A percentile compares a stretch with the other conserved stretches of the same genome.
These are phyloP conservation scores for Peronospora destructor DNA, from an alignment of 352 stramenopile genomes.

Conservation along the genomic window DNA sequence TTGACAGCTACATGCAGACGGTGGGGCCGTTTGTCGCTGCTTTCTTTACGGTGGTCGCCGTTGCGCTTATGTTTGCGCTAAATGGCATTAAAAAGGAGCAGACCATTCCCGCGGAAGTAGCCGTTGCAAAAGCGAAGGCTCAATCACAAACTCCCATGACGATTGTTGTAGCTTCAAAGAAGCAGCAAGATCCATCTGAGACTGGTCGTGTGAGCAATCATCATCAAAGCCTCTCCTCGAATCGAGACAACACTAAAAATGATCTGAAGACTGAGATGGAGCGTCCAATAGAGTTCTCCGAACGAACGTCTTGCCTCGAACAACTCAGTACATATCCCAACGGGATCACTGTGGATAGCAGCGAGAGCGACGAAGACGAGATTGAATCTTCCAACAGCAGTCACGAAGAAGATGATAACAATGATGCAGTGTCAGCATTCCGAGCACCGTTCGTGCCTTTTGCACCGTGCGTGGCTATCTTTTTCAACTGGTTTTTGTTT, in stretches of 20 bases:
- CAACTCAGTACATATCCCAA: constrained; percentile 3
- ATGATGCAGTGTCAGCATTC: constrained; percentile 39
- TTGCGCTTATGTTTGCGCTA: constrained; percentile 48
- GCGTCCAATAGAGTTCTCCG: neutral
- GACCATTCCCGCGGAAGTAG: neutral
- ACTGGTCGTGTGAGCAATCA: constrained; percentile 1
- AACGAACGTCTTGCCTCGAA: constrained; percentile 9
- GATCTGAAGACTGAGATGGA: neutral
- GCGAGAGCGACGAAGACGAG: constrained; percentile 19
- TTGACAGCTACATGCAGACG: constrained; percentile 50
- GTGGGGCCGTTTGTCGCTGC: constrained; percentile 39
- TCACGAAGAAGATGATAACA: constrained; percentile 25
- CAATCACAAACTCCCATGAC: constrained; percentile 11
- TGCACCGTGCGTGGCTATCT: constrained; percentile 71
- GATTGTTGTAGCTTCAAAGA: constrained; percentile 22
- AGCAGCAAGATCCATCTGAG: constrained; percentile 11
- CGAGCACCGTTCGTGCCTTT: constrained; percentile 70
- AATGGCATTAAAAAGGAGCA: constrained; percentile 39
- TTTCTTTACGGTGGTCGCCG: constrained; percentile 43
- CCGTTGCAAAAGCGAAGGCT: constrained; percentile 1
- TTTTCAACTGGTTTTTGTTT: constrained; percentile 87
- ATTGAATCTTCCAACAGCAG: constrained; percentile 7
- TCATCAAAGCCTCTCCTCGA: constrained; percentile 14
- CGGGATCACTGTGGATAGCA: constrained; percentile 9
- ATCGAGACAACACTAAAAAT: constrained; percentile 13